These are phyloP conservation scores for Diaporthe eres DNA, from an alignment of 2,329 filamentous ascomycete genomes.

Conservation along the genomic window DNA sequence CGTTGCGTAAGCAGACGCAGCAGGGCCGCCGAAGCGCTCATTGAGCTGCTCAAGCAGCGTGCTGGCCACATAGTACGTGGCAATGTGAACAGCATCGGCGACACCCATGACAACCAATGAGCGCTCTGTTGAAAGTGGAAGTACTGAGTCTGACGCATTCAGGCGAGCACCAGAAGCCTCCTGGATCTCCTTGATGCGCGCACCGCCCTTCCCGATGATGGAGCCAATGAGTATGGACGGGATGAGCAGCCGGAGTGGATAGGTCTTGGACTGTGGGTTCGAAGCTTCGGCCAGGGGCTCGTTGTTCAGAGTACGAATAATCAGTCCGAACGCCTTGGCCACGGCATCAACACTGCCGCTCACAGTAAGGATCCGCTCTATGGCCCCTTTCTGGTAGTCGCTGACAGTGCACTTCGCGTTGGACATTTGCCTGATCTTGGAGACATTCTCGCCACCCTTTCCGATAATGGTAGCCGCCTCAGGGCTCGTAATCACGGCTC, in stretches of 20 bases:
- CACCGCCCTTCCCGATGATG: conserved; percentile 97
- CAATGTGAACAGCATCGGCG: conserved; percentile 98
- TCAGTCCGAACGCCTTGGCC: conserved; percentile 97
- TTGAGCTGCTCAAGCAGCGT: conserved; percentile 98
- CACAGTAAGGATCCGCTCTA: conserved; percentile 97
- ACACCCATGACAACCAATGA: conserved; percentile 99
- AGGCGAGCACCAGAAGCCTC: conserved; percentile 96
- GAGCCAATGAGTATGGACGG: conserved; percentile 98
- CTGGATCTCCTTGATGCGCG: conserved; percentile 97
- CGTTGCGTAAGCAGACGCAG: conserved; percentile 97
- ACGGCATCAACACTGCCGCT: conserved; percentile 97
- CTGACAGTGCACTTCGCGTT: conserved; percentile 99
- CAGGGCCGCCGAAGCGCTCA: conserved; percentile 94
- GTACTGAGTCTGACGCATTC: conserved; percentile 94
- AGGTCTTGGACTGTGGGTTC: conserved; percentile 95
- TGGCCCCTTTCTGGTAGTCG: conserved; percentile 96
- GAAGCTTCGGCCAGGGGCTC: conserved; percentile 91
- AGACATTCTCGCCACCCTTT: conserved; percentile 98
- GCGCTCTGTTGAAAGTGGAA: conserved; percentile 94
- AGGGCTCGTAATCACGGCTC: conserved; percentile 95
- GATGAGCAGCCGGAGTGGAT: conserved; percentile 93
- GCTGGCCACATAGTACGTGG: conserved; percentile 97
- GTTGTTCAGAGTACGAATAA: conserved; percentile 98
- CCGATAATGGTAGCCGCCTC: conserved; percentile 98
- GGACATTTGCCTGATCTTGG: conserved; percentile 93